A percentile compares a stretch with the other conserved stretches of the same genome.
Conservation (phyloP, 768 basidiomycete species). For the Naganishia kalamii region DNA sequence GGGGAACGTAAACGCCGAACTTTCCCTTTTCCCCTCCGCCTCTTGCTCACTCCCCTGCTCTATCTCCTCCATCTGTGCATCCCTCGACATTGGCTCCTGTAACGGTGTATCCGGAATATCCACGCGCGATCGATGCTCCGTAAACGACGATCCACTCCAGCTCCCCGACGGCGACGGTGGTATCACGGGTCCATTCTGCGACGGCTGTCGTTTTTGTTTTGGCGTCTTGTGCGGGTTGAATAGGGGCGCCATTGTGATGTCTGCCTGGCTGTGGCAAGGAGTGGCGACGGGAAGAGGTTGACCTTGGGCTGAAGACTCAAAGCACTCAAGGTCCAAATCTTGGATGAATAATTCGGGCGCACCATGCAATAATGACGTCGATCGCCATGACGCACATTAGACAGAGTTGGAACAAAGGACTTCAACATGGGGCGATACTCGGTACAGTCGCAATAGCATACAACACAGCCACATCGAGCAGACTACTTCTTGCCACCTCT, state of each 20-base stretch:
- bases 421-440: too few species aligned
- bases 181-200: not conserved
- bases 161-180: not conserved
- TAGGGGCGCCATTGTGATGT: conserved; percentile 2
- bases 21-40: not conserved
- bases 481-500: conserved; percentile 16
- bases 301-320: too few species aligned
- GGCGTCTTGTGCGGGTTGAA: conserved; percentile 1
- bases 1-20: not conserved
- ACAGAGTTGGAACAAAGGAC: too few species aligned
- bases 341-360: not conserved
- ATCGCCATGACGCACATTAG: not conserved
- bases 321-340: too few species aligned
- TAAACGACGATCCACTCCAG: conserved; percentile 1
- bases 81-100: not conserved
- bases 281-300: too few species aligned
- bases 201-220: not conserved
- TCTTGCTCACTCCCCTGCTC: not conserved
- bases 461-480: too few species aligned
- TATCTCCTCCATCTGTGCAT: not conserved
- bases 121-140: not conserved
- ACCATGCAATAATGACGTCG: not conserved
- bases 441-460: too few species aligned
- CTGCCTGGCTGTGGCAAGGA: not conserved
- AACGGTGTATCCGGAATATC: conserved; percentile 10